Evolutionary conservation across 2,329 filamentous ascomycete species (phyloP).

Genomic region (Zymoseptoria pseudotritici): DNA sequence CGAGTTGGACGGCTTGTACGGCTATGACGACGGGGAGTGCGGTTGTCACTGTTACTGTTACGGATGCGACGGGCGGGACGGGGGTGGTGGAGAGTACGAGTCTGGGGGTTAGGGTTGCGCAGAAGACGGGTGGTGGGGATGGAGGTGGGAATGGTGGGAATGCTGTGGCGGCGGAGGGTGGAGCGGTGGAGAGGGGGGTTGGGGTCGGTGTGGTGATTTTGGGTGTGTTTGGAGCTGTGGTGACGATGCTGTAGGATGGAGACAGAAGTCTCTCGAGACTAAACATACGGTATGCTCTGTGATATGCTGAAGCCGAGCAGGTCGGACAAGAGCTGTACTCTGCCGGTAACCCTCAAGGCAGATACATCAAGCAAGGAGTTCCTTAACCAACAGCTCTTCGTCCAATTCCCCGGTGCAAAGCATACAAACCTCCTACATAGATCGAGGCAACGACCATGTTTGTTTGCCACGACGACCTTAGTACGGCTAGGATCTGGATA

Average conservation of each 20-base stretch:
- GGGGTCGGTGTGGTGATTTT: neutral
- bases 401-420: too few relatives aligned
- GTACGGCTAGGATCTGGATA: too few relatives aligned
- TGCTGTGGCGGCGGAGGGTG: neutral
- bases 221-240: neutral
- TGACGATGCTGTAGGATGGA: neutral
- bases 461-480: too few relatives aligned
- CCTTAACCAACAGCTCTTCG: too few relatives aligned
- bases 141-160: neutral
- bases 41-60: neutral
- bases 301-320: too few relatives aligned
- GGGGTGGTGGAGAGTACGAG: neutral
- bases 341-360: too few relatives aligned
- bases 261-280: too few relatives aligned
- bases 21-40: neutral
- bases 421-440: too few relatives aligned
- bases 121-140: neutral
- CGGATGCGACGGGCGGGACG: neutral
- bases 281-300: too few relatives aligned
- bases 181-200: neutral
- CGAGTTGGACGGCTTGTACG: neutral
- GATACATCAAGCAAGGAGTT: too few relatives aligned
- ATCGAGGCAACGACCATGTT: too few relatives aligned
- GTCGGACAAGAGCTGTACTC: too few relatives aligned
- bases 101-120: neutral